Percentiles rank a stretch among this genome's conserved stretches.
Evolutionary conservation across 345 rosid species (phyloP).

Genomic region (Boechera retrofracta): DNA sequence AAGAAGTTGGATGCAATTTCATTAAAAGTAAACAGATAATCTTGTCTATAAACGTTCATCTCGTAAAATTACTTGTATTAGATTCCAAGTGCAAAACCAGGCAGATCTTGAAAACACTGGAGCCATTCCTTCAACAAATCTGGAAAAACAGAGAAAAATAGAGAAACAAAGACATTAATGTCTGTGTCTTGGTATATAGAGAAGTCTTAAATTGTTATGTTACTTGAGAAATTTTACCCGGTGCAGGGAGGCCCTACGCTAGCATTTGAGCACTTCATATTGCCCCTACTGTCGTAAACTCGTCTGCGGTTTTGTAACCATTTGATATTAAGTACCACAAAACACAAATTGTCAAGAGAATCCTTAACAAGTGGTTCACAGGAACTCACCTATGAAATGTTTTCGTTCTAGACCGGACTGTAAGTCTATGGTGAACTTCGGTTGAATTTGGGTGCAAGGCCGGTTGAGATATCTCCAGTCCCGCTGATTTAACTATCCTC

Average conservation of each 20-base stretch:
- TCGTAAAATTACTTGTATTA: slow-evolving; percentile 73
- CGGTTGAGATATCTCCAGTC: slow-evolving; percentile 97
- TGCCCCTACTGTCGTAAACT: slow-evolving; percentile 83
- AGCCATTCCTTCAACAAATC: slow-evolving; percentile 99
- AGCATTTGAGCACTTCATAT: slow-evolving; percentile 72
- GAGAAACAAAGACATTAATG: not conserved
- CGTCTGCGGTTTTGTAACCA: slow-evolving; percentile 62
- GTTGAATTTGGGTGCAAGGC: slow-evolving; percentile 95
- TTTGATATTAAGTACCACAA: not conserved
- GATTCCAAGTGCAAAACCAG: slow-evolving; percentile 99
- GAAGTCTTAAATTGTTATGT: not conserved
- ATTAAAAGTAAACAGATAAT: not conserved
- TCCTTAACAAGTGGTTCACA: slow-evolving; percentile 9
- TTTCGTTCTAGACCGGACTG: slow-evolving; percentile 83
- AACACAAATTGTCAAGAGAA: not conserved
- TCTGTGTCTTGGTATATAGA: not conserved
- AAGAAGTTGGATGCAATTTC: not conserved
- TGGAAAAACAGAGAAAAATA: slow-evolving; percentile 27
- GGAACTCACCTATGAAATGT: slow-evolving; percentile 66
- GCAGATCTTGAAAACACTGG: slow-evolving; percentile 98
- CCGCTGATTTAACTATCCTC: slow-evolving; percentile 69
- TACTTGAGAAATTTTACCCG: slow-evolving; percentile 60
- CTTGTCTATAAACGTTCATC: not conserved
- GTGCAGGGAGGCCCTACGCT: slow-evolving; percentile 99
- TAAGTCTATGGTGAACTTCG: slow-evolving; percentile 91